Evolutionary conservation across 1,139 yeast genomes (phyloP).

Genomic region (Yamadazyma songkhlaensis): DNA sequence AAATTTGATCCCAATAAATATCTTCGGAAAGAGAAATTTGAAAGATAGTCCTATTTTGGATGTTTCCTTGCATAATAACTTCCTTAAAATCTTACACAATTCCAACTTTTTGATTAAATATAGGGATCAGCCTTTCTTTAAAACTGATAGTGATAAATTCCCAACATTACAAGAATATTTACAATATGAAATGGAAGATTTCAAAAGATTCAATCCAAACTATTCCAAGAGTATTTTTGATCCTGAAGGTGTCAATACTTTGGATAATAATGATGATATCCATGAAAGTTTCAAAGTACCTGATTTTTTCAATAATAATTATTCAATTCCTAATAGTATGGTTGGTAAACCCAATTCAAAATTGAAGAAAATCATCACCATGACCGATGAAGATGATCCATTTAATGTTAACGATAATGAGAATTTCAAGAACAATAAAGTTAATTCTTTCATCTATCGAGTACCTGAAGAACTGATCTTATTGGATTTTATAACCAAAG

Average conservation of each 20-base stretch:
- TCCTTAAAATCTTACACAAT: slow-evolving; percentile 39
- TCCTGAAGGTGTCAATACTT: slow-evolving; percentile 14
- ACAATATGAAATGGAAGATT: slow-evolving; percentile 26
- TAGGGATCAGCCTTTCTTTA: slow-evolving; percentile 61
- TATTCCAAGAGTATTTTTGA: slow-evolving; percentile 14
- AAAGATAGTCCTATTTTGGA: slow-evolving; percentile 54
- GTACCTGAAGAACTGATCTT: slow-evolving; percentile 72
- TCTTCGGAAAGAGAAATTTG: slow-evolving; percentile 44
- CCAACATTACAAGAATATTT: slow-evolving; percentile 32
- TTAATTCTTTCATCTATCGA: slow-evolving; percentile 51
- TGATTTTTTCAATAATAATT: slow-evolving; percentile 40
- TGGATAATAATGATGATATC: slow-evolving; percentile 21
- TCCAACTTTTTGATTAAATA: slow-evolving; percentile 59
- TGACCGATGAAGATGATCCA: slow-evolving; percentile 26
- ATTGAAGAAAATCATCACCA: slow-evolving; percentile 35
- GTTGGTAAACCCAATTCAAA: slow-evolving; percentile 26
- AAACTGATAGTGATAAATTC: slow-evolving; percentile 14
- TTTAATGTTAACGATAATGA: slow-evolving; percentile 13
- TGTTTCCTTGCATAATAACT: slow-evolving; percentile 40
- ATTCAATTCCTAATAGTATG: slow-evolving; percentile 46
- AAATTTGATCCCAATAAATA: slow-evolving; percentile 39
- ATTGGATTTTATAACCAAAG: slow-evolving; percentile 65
- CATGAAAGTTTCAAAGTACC: slow-evolving; percentile 36
- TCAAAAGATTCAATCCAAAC: slow-evolving; percentile 15
- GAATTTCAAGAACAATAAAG: slow-evolving; percentile 4